Base-by-base conservation (phyloP, 495 filamentous ascomycete species). In the Trichoderma virens region DNA sequence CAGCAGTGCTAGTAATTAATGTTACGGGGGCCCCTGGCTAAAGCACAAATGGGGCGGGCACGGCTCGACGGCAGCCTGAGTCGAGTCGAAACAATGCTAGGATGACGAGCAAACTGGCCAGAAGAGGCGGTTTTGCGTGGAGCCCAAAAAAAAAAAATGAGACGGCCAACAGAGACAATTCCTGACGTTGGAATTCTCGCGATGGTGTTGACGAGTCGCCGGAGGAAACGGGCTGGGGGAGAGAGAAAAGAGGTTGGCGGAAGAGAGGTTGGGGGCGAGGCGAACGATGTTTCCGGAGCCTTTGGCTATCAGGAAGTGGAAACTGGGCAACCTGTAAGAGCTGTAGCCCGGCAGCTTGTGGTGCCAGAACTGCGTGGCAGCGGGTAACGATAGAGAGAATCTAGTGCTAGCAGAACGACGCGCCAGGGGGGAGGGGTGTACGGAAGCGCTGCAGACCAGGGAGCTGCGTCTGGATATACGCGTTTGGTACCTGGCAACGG, bases 331-430 rank as follows among this genome's bases (percentile, higher is more conserved):
- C 51, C 51, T 30, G 51, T 56, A 56, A 56, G 51, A 56, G 51
- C 51, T 56, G 51, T 56, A 3, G 51, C 51, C 51, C 51, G 28
- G 51, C 51, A n/a, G 51, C 23, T 56, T 56, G 51, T 56, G 51
- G 51, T 56, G 51, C 51, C 25, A 56, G 51, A 56, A 23, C 51
- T 56, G 51, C 51, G 51, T 56, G 51, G 51, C 51, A 56, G 51
- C n/a, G 51, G 51, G 51, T 30, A 20, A 47, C 43, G 43, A 47
- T 47, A 47, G 43, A 47, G 18, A 23, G 18, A 25, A n/a, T 25
- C 43, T 47, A 47, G 43, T 23, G 18, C 43, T n/a, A 47, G 43
- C 43, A 47, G 51, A 20, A 27, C 45, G 51, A 30, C 51, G 20
- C 23, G 51, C 51, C 51, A 14, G 51, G 51, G 51, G 51, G 51